Conservation (phyloP, 345 rosid genomes). For the Citrus maxima region DNA sequence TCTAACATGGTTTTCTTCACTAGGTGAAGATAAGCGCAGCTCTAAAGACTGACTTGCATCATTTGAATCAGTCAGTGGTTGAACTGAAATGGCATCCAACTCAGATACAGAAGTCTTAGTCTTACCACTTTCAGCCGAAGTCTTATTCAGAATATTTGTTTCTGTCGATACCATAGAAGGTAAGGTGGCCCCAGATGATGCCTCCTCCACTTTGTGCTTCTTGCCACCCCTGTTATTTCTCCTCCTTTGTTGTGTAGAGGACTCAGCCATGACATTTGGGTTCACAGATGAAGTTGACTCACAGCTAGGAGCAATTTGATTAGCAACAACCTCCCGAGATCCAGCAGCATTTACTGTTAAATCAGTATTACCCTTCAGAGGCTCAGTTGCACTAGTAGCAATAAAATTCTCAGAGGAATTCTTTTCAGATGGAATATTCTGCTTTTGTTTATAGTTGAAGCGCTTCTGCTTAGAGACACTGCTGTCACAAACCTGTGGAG, state of each 20-base stretch:
- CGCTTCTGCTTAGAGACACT: slow-evolving; percentile 51
- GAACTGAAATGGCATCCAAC: slow-evolving; percentile 23
- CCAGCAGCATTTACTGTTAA: slow-evolving; percentile 26
- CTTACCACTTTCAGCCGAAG: slow-evolving; percentile 36
- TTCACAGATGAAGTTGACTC: slow-evolving; percentile 37
- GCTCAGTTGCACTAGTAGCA: slow-evolving; percentile 27
- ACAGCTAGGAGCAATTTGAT: slow-evolving; percentile 31
- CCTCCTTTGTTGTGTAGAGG: slow-evolving; percentile 49
- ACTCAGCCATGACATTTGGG: slow-evolving; percentile 36
- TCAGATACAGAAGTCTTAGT: slow-evolving; percentile 40
- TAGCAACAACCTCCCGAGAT: slow-evolving; percentile 27
- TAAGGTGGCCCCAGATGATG: slow-evolving; percentile 29
- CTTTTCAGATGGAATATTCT: slow-evolving; percentile 34
- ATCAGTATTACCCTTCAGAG: slow-evolving; percentile 26
- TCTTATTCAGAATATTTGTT: slow-evolving; percentile 19
- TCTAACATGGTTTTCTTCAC: slow-evolving; percentile 52
- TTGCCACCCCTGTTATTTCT: slow-evolving; percentile 55
- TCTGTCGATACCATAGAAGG: slow-evolving; percentile 34
- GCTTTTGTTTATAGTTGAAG: slow-evolving; percentile 55
- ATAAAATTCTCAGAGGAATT: slow-evolving; percentile 30
- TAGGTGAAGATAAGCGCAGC: slow-evolving; percentile 36
- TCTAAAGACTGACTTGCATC: slow-evolving; percentile 50
- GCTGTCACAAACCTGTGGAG: slow-evolving; percentile 31
- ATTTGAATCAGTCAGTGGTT: slow-evolving; percentile 28
- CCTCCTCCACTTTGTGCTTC: slow-evolving; percentile 61